Evolutionary conservation across 2,329 filamentous ascomycete species (phyloP), one percentile per base, ranked within the genome.

Genomic region (Macrophomina phaseolina): DNA sequence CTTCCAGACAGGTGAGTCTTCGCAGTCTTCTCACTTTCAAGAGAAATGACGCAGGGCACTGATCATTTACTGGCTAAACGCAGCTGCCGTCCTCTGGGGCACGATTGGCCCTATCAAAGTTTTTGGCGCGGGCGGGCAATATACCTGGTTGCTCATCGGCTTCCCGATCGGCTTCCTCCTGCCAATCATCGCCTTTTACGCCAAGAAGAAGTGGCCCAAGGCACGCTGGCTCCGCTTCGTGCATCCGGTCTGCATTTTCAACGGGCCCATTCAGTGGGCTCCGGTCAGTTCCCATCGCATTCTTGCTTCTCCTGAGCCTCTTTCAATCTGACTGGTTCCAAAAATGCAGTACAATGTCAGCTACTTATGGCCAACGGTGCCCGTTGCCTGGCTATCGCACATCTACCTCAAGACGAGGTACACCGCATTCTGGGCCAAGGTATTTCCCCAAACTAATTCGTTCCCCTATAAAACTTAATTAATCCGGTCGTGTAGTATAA

Each of bases 21-120:
- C 23, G 23, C 23, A 18, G 14, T 4, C n/a, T 6, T 16, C 30
- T 18, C 23, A 4, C 8, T 28, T n/a, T 7, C n/a, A 23, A 23
- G 23, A 36, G 4, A 40, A 6, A 30, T 11, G 7, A 12, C 42
- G 8, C n/a, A n/a, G 23, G 23, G 5, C 30, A 30, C 58, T 62
- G 30, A 62, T 32, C 30, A 18, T 4, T 9, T 16, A 14, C 6
- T 23, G 23, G 3, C 28, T 32, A 45, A 14, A 45, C 11, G 2
- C 36, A 30, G 87, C 88, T 1, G 91, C 89, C 6, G 69, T 73
- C 14, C 65, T 67, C 14, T 81, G 89, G 90, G 90, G 90, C 68
- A 85, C 89, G 66, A 91, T 93, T 68, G 90, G 91, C 0, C 90
- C 90, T 0, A 80, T 82, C 2, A 87, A 90, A 60, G 90, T 93